Evolutionary conservation across 164 flowering plant genomes (phyloP).

Genomic region (Stephania cephalantha): DNA sequence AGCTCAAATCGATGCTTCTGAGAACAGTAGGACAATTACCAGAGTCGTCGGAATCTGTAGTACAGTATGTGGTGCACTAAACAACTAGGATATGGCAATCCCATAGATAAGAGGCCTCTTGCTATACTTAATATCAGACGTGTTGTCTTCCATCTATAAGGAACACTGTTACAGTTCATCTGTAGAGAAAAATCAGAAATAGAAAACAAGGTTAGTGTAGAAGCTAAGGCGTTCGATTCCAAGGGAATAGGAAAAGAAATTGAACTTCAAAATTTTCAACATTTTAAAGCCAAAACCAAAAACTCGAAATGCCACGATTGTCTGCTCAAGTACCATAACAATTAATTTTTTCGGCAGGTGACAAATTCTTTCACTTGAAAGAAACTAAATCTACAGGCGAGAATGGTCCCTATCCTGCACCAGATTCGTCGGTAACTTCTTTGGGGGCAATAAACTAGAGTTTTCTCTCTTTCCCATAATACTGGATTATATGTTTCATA

Average conservation of each 20-base stretch:
- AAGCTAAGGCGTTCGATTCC: neutral
- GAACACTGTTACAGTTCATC: neutral
- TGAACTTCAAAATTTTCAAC: neutral
- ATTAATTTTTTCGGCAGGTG: neutral
- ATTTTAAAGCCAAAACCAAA: neutral
- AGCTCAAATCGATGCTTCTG: no score
- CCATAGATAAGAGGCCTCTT: no score
- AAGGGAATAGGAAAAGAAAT: neutral
- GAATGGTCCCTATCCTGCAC: neutral
- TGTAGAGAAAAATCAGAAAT: neutral
- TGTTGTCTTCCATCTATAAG: neutral
- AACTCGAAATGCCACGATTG: neutral
- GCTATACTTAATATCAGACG: no score
- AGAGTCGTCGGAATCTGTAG: no score
- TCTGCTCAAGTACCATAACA: neutral
- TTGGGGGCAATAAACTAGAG: no score
- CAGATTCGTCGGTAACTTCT: no score
- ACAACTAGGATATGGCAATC: no score
- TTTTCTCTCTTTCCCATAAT: no score
- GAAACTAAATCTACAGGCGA: neutral
- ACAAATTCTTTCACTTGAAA: neutral
- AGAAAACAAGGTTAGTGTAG: neutral
- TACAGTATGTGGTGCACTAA: no score
- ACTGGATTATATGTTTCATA: no score
- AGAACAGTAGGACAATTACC: no score